phyloP scores from a whole-genome alignment of 1,284 basidiomycete species.

The Bjerkandera adusta region DNA sequence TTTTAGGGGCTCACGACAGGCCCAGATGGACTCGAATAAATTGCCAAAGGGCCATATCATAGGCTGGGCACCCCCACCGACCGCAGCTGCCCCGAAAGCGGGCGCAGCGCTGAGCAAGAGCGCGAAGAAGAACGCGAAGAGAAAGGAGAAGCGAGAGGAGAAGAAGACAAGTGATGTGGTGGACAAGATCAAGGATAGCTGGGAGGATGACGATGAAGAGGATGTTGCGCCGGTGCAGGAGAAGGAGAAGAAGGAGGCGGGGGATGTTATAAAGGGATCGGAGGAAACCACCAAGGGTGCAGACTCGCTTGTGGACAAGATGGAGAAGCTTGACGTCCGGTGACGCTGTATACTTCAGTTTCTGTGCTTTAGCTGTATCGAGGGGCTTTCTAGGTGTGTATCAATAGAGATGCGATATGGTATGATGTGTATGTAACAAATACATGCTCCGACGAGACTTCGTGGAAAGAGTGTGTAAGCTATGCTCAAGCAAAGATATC shows the following conservation, averaged over 20 bases:
- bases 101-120: conserved; percentile 46
- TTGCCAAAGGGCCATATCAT: conserved; percentile 76
- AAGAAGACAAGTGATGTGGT: conserved; percentile 36
- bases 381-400: no score
- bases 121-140: conserved; percentile 79
- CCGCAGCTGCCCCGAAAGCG: conserved; percentile 16
- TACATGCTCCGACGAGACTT: no score
- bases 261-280: conserved; percentile 17
- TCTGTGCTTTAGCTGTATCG: conserved; percentile 4
- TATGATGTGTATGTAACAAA: conserved; percentile 7
- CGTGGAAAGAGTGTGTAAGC: neutral
- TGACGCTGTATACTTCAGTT: conserved; percentile 19
- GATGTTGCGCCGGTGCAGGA: conserved; percentile 27
- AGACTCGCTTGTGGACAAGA: conserved; percentile 38
- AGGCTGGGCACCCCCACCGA: conserved; percentile 70
- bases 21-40: conserved; percentile 59
- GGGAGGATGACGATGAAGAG: conserved; percentile 74
- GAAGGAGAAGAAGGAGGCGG: conserved; percentile 13
- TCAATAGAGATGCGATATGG: no score
- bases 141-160: conserved; percentile 64
- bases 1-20: conserved; percentile 77
- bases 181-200: conserved; percentile 59
- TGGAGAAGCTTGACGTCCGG: conserved; percentile 43
- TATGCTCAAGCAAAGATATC: neutral
- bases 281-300: conserved; percentile 16